These are phyloP conservation scores for Monosporascus cannonballus DNA, from an alignment of 2,329 filamentous ascomycete genomes.

Conservation along the genomic window DNA sequence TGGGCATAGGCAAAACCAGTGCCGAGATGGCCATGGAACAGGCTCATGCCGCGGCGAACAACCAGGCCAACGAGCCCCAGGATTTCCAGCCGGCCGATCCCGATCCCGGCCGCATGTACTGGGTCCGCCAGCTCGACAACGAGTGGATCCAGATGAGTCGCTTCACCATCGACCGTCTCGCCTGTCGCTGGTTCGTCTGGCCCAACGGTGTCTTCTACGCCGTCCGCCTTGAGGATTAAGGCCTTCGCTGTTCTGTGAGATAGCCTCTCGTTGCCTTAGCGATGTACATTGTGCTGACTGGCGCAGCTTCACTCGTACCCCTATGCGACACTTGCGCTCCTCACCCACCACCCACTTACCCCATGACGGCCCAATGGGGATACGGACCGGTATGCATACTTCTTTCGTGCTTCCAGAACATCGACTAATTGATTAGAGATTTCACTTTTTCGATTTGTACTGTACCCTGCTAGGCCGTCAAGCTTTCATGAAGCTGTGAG, in stretches of 20 bases:
- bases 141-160: conserved; percentile 55
- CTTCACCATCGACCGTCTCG: conserved; percentile 53
- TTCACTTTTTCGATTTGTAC: too few species aligned
- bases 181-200: conserved; percentile 54
- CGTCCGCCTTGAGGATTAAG: conserved; percentile 41
- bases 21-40: conserved; percentile 42
- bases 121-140: conserved; percentile 54
- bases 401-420: too few species aligned
- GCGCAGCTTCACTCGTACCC: background rate
- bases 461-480: too few species aligned
- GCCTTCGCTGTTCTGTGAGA: background rate
- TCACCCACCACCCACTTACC: background rate
- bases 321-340: background rate
- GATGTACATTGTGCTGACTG: background rate
- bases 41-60: conserved; percentile 41
- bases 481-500: too few species aligned
- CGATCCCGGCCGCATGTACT: conserved; percentile 55
- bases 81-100: conserved; percentile 58
- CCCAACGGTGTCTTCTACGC: conserved; percentile 56
- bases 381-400: too few species aligned
- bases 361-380: too few species aligned
- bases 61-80: conserved; percentile 49
- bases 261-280: background rate
- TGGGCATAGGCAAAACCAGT: conserved; percentile 46
- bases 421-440: too few species aligned